These are phyloP conservation scores for Cardamine resedifolia DNA, from an alignment of 345 rosid genomes.

Conservation along the genomic window DNA sequence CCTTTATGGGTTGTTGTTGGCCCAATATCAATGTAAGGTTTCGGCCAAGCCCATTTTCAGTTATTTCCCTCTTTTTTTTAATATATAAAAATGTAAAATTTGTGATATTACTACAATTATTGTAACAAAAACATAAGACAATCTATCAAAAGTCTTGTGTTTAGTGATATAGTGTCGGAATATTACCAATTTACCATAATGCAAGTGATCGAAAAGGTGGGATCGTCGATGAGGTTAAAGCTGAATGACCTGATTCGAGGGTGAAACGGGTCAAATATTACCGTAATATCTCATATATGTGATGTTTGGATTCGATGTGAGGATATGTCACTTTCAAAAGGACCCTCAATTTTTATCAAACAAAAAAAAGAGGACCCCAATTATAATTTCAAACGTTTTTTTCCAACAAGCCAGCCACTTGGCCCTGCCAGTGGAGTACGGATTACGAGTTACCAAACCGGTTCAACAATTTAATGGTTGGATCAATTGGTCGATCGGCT, in stretches of 20 bases:
- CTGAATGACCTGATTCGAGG: neutral
- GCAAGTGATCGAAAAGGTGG: neutral
- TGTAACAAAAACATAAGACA: neutral
- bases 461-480: neutral
- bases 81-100: too few relatives aligned
- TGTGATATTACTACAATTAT: neutral
- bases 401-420: neutral
- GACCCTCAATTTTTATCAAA: too few relatives aligned
- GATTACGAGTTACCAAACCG: conserved; percentile 1
- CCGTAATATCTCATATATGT: neutral
- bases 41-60: neutral
- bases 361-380: too few relatives aligned
- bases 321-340: neutral
- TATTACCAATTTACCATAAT: neutral
- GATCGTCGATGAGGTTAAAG: neutral
- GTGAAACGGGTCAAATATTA: neutral
- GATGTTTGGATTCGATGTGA: neutral
- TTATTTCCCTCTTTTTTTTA: neutral
- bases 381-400: neutral
- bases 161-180: neutral
- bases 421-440: neutral
- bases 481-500: neutral
- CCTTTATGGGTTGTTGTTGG: neutral
- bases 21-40: neutral
- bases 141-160: neutral